A percentile compares a stretch with the other conserved stretches of the same genome.
These are phyloP conservation scores for Phytophthora crassamura DNA, from an alignment of 352 stramenopile species.

Conservation along the genomic window DNA sequence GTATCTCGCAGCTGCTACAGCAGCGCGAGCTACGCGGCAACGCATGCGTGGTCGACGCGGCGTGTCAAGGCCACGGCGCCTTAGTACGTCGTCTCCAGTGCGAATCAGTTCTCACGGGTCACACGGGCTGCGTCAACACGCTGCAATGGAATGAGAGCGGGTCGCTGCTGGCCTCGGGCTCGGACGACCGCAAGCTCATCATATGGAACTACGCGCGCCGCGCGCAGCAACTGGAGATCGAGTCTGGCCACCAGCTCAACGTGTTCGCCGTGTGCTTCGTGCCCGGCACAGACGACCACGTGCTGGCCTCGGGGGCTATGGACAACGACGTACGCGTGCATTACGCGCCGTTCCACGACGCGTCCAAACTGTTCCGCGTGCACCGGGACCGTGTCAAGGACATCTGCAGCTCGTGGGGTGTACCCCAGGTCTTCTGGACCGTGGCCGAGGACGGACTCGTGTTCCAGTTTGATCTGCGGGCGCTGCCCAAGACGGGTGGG, in stretches of 20 bases:
- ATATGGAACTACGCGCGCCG: conserved; percentile 82
- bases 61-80: conserved; percentile 61
- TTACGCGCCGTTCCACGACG: conserved; percentile 79
- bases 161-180: conserved; percentile 76
- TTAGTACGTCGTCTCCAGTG: conserved; percentile 67
- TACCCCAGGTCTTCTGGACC: conserved; percentile 87
- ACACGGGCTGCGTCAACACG: conserved; percentile 87
- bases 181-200: conserved; percentile 81
- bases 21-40: conserved; percentile 67
- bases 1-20: conserved; percentile 48
- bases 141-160: conserved; percentile 82
- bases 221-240: conserved; percentile 60
- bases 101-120: conserved; percentile 59
- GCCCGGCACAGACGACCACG: conserved; percentile 78
- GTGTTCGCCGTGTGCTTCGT: conserved; percentile 92
- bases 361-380: conserved; percentile 70
- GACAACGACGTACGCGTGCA: conserved; percentile 89
- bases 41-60: conserved; percentile 45
- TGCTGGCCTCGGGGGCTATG: conserved; percentile 81
- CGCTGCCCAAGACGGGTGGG: conserved; percentile 51
- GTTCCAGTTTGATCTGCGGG: conserved; percentile 84
- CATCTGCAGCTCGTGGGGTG: conserved; percentile 64
- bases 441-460: conserved; percentile 86
- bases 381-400: conserved; percentile 87
- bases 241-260: conserved; percentile 81